Evolutionary conservation across 2,329 filamentous ascomycete species (phyloP).

Genomic region (Cytospora mali): DNA sequence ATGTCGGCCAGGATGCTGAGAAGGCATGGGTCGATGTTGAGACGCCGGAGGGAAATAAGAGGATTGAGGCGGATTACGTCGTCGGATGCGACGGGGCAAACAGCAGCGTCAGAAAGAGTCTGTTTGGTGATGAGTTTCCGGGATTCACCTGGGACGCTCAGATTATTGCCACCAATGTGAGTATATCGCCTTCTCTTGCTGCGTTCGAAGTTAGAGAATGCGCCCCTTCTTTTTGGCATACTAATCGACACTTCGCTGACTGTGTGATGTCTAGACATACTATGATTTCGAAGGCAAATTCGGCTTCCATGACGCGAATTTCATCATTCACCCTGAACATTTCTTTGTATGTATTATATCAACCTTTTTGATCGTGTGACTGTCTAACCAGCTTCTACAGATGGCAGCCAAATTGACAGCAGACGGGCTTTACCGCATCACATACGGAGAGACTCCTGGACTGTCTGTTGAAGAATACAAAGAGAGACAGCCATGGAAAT

Average conservation of each 20-base stretch:
- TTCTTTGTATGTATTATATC: constrained; percentile 46
- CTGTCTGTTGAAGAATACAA: constrained; percentile 56
- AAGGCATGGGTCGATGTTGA: constrained; percentile 50
- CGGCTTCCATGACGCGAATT: constrained; percentile 59
- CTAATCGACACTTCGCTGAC: no score
- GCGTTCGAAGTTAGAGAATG: no score
- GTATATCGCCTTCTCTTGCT: constrained; percentile 30
- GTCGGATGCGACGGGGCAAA: constrained; percentile 60
- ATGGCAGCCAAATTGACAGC: constrained; percentile 62
- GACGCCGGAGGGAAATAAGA: constrained; percentile 40
- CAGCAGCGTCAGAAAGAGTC: constrained; percentile 48
- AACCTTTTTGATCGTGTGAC: neutral
- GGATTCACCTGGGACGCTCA: constrained; percentile 63
- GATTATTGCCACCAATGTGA: constrained; percentile 64
- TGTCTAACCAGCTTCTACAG: constrained; percentile 34
- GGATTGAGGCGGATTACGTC: constrained; percentile 53
- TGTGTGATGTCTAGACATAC: constrained; percentile 51
- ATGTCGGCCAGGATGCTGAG: constrained; percentile 49
- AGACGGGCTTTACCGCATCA: constrained; percentile 64
- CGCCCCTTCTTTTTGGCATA: no score
- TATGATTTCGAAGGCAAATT: constrained; percentile 59
- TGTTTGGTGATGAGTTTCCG: constrained; percentile 60
- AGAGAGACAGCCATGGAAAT: constrained; percentile 57
- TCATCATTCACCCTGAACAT: constrained; percentile 63
- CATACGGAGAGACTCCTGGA: constrained; percentile 60